Percentiles rank a stretch among this genome's conserved stretches.
phyloP scores from a whole-genome alignment of 176 grass and related monocot genomes.

The Triticum aestivum region DNA sequence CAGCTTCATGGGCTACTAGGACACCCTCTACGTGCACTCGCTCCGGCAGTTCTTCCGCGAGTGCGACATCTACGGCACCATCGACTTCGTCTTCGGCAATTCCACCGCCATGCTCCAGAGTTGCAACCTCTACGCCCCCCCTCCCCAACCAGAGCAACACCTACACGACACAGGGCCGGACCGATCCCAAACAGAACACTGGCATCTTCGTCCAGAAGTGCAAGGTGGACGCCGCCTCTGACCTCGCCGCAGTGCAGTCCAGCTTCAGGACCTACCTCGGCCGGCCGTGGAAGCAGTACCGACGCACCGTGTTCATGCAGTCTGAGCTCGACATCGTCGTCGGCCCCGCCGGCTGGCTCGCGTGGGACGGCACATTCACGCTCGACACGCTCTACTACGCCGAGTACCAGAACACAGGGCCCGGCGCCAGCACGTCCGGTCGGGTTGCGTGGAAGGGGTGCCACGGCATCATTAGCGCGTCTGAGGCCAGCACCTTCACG shows the following conservation, averaged over 20 bases:
- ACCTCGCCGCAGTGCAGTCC: conserved; percentile 42
- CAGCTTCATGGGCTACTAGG: conserved; percentile 84
- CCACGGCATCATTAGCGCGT: conserved; percentile 44
- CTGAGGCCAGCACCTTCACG: conserved; percentile 57
- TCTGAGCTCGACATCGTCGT: conserved; percentile 53
- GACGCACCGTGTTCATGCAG: conserved; percentile 61
- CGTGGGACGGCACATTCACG: conserved; percentile 60
- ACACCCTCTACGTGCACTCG: conserved; percentile 85
- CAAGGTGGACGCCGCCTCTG: conserved; percentile 61
- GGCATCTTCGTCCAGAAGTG: conserved; percentile 72
- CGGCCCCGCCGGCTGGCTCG: conserved; percentile 57
- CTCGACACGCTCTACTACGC: conserved; percentile 75
- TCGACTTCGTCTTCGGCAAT: conserved; percentile 84
- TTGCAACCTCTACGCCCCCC: conserved; percentile 79
- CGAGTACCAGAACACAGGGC: conserved; percentile 66
- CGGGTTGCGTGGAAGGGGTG: conserved; percentile 64
- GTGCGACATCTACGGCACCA: conserved; percentile 81
- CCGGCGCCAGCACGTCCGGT: conserved; percentile 33
- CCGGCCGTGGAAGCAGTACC: conserved; percentile 77
- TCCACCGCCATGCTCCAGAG: conserved; percentile 63
- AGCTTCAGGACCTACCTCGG: conserved; percentile 57
- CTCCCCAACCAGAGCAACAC: conserved; percentile 59
- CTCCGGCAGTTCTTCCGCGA: conserved; percentile 87
- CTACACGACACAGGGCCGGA: conserved; percentile 69
- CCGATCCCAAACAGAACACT: conserved; percentile 87